Evolutionary conservation across 306 rosid genomes (phyloP), one percentile per base, ranked within the genome.

Genomic region (Dalbergia cultrata): DNA sequence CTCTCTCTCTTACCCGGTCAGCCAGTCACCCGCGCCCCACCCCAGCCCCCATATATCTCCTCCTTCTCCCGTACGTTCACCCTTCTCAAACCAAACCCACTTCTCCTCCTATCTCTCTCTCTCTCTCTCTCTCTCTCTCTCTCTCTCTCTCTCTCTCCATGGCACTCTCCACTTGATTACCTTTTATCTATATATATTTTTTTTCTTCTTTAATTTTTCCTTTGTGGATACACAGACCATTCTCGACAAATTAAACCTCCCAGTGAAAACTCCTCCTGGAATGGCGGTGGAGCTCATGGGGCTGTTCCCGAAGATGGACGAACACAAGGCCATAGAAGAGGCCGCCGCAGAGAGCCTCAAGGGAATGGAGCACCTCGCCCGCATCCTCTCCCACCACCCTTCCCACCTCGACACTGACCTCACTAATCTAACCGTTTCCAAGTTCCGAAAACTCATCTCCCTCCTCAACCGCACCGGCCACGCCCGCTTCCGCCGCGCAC

Each of bases 401-500:
- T 75, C 75, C n/a, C 88, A 74, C 7, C n/a, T 76, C 9, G 90
- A 87, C 65, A 33, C 98, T 0, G 89, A 92, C 58, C 80, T 90
- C 54, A 85, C 98, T 0, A 91, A 90, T 70, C 73, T 63, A 19
- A 92, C 98, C 74, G 93, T 94, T 33, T 84, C 94, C 8, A 89
- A 90, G 79, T 92, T 94, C 83, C 86, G 83, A 33, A 92, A 89
- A 59, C 88, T 90, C 72, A 90, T 90, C 35, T 90, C 96, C 19
- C 77, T 92, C 3, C 81, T 92, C 44, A 88, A 89, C 78, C 91
- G 97, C 72, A 92, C 97, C 67, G 98, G 97, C 19, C 98, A 87
- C 65, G 98, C 98, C 79, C 88, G 98, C n/a, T 94, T 94, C 90
- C 81, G 98, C 10, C 95, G 98, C 18, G 98, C 92, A 5, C 98